Evolutionary conservation across 2,329 filamentous ascomycete genomes (phyloP).

Genomic region (Ilyonectria mors-panacis): DNA sequence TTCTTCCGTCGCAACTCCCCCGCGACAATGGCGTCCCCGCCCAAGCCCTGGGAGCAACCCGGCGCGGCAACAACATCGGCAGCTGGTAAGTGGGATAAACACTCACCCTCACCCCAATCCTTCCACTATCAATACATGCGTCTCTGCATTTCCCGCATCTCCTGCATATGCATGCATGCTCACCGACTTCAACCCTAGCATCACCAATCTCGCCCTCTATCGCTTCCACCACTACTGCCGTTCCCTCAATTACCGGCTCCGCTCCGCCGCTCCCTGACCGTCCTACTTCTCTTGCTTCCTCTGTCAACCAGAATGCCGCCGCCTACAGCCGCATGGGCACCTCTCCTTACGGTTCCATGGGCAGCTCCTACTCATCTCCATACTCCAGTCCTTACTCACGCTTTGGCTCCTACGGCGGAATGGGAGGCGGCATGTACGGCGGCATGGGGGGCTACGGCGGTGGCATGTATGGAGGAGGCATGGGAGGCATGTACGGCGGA

Average conservation of each 20-base stretch:
- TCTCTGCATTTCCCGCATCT: constrained; percentile 21
- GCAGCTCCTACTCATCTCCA: constrained; percentile 55
- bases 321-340: constrained; percentile 78
- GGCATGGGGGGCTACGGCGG: constrained; percentile 60
- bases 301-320: constrained; percentile 90
- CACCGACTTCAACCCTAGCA: constrained; percentile 40
- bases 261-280: constrained; percentile 84
- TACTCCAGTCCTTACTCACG: constrained; percentile 60
- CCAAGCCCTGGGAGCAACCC: constrained; percentile 96
- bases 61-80: constrained; percentile 68
- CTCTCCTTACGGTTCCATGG: constrained; percentile 64
- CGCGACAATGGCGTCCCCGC: constrained; percentile 81
- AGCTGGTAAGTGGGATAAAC: constrained; percentile 61
- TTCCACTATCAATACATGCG: constrained; percentile 10
- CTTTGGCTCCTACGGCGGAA: constrained; percentile 51
- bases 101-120: constrained; percentile 19
- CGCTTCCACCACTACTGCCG: constrained; percentile 57
- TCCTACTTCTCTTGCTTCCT: constrained; percentile 81
- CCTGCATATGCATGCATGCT: constrained; percentile 47
- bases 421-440: constrained; percentile 56
- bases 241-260: constrained; percentile 56
- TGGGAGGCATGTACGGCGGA: constrained; percentile 60
- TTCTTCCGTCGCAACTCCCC: constrained; percentile 16
- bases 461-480: constrained; percentile 59
- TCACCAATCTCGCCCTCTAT: constrained; percentile 60